Conservation (phyloP, 1,284 basidiomycete species). For the Abortiporus biennis region DNA sequence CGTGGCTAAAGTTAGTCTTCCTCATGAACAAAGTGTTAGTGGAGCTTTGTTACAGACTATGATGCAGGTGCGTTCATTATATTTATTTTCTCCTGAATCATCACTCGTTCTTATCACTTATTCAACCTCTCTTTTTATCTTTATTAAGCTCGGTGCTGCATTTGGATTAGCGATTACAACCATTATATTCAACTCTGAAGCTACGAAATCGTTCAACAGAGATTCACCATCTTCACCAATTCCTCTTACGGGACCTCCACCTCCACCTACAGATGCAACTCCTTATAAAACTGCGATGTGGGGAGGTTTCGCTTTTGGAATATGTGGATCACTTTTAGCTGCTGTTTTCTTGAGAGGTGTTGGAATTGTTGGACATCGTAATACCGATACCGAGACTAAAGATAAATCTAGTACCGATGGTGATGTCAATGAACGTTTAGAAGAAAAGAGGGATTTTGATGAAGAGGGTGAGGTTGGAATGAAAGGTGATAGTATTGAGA, state of each 20-base stretch:
- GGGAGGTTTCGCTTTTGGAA: constrained; percentile 54
- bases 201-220: constrained; percentile 24
- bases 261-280: constrained; percentile 33
- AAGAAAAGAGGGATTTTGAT: too few species aligned
- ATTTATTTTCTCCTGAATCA: not conserved
- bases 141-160: constrained; percentile 61
- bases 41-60: constrained; percentile 76
- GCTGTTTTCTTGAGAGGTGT: constrained; percentile 50
- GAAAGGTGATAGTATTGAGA: too few species aligned
- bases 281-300: constrained; percentile 63
- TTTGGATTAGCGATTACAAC: constrained; percentile 74
- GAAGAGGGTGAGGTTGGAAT: too few species aligned
- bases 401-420: not conserved
- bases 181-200: constrained; percentile 61
- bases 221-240: too few species aligned
- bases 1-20: constrained; percentile 64
- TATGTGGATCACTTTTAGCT: constrained; percentile 45
- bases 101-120: constrained; percentile 1
- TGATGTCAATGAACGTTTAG: not conserved
- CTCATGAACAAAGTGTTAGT: constrained; percentile 74
- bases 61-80: constrained; percentile 45
- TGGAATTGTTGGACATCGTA: constrained; percentile 48
- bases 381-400: not conserved
- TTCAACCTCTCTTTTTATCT: not conserved
- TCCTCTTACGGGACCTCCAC: constrained; percentile 14